These are phyloP conservation scores for Pichia sp. DNA, from an alignment of 1,139 yeast genomes.

Conservation along the genomic window DNA sequence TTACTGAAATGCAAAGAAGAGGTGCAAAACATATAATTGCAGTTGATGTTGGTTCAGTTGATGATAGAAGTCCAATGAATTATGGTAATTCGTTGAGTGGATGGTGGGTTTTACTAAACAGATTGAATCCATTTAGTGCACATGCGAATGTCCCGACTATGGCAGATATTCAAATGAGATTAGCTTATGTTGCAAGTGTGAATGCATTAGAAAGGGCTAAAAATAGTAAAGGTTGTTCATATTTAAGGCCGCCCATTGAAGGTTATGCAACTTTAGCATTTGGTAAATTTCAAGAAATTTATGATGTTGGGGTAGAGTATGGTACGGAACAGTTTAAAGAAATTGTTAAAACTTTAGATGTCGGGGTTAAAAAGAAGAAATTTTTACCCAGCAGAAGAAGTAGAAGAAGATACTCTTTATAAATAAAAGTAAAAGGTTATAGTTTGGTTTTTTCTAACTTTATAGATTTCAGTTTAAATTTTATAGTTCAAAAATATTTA, in stretches of 20 bases:
- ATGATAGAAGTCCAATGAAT: slow-evolving; percentile 82
- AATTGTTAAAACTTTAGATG: slow-evolving; percentile 42
- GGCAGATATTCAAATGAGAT: slow-evolving; percentile 89
- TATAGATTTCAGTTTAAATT: background rate
- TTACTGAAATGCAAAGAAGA: slow-evolving; percentile 77
- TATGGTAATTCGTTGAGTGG: slow-evolving; percentile 95
- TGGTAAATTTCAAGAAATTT: slow-evolving; percentile 85
- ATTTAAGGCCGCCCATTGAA: slow-evolving; percentile 91
- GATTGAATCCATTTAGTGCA: slow-evolving; percentile 85
- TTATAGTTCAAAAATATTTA: background rate
- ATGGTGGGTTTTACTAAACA: slow-evolving; percentile 79
- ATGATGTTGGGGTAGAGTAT: slow-evolving; percentile 70
- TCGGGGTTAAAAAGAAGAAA: slow-evolving; percentile 34
- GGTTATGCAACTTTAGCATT: slow-evolving; percentile 87
- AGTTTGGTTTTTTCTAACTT: background rate
- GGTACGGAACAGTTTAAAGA: slow-evolving; percentile 55
- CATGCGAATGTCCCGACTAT: slow-evolving; percentile 88
- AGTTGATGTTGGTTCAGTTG: slow-evolving; percentile 95
- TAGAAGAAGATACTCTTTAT: slow-evolving; percentile 62
- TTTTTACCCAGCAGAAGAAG: slow-evolving; percentile 26
- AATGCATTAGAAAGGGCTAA: slow-evolving; percentile 88
- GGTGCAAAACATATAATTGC: slow-evolving; percentile 90
- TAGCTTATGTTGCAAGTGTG: slow-evolving; percentile 93
- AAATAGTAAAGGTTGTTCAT: slow-evolving; percentile 77
- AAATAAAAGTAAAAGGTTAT: slow-evolving; percentile 4